These are phyloP conservation scores for Rhizoclosmatium globosum DNA, from an alignment of 192 early-diverging fungal species.

Conservation along the genomic window DNA sequence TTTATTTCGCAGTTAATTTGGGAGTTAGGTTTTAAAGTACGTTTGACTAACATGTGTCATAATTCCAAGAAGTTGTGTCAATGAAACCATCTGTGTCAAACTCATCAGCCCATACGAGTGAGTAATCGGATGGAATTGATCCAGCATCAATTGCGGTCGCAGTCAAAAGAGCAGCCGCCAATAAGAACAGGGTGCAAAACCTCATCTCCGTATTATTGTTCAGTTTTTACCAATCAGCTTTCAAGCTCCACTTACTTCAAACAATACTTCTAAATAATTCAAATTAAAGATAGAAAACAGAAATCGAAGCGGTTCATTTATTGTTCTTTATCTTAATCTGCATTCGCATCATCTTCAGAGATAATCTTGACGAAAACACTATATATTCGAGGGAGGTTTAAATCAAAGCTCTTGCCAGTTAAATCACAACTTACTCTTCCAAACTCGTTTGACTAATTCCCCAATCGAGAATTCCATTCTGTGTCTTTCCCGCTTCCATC, in stretches of 20 bases:
- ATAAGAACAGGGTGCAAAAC: too few relatives aligned
- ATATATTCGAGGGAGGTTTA: neutral
- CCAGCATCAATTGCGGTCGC: too few relatives aligned
- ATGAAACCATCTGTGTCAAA: neutral
- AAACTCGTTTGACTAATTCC: conserved; percentile 73
- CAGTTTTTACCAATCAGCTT: too few relatives aligned
- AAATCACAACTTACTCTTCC: conserved; percentile 72
- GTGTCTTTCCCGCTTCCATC: conserved; percentile 64
- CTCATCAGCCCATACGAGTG: neutral
- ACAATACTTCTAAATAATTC: too few relatives aligned
- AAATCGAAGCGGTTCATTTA: neutral
- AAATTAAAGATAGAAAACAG: too few relatives aligned
- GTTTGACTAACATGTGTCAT: neutral
- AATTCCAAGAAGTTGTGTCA: neutral
- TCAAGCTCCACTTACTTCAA: too few relatives aligned
- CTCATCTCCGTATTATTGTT: too few relatives aligned
- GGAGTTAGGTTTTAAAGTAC: neutral
- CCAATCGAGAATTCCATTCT: conserved; percentile 74
- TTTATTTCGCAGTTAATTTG: neutral
- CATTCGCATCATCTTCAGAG: conserved; percentile 33
- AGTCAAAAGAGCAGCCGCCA: too few relatives aligned
- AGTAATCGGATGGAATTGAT: neutral
- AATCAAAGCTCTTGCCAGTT: neutral
- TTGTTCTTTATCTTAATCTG: conserved; percentile 21
- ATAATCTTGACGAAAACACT: conserved; percentile 34